Conservation (phyloP, 176 grass and related monocot genomes). For the Triticum timopheevii region DNA sequence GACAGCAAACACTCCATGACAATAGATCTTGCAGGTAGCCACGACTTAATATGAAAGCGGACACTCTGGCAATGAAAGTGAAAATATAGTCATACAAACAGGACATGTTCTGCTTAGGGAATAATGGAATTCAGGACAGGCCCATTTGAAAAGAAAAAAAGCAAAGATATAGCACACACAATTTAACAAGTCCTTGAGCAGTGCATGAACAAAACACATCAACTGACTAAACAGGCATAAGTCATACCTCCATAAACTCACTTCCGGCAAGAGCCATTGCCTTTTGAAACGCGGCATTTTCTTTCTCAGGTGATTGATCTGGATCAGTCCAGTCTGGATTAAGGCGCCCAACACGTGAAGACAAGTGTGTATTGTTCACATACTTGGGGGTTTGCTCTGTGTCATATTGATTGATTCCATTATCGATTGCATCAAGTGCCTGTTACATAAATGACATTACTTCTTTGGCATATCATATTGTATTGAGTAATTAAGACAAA, state of each 20-base stretch:
- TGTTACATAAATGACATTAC: slow-evolving; percentile 34
- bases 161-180: not conserved
- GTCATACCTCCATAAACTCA: slow-evolving; percentile 87
- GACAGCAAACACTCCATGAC: slow-evolving; percentile 81
- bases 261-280: slow-evolving; percentile 77
- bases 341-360: slow-evolving; percentile 78
- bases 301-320: slow-evolving; percentile 90
- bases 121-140: not conserved
- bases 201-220: not conserved
- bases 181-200: not conserved
- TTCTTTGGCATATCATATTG: slow-evolving; percentile 17
- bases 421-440: slow-evolving; percentile 97
- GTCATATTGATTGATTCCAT: slow-evolving; percentile 96
- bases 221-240: not conserved
- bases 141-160: not conserved
- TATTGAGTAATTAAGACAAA: not conserved
- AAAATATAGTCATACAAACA: slow-evolving; percentile 14
- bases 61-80: slow-evolving; percentile 57
- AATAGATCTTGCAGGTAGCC: slow-evolving; percentile 93
- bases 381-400: slow-evolving; percentile 88
- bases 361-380: slow-evolving; percentile 92
- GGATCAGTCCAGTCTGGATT: slow-evolving; percentile 91
- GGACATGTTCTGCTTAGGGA: not conserved
- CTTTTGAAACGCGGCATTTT: slow-evolving; percentile 84
- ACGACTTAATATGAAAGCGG: slow-evolving; percentile 79